Evolutionary conservation across 352 stramenopile genomes (phyloP).

Genomic region (Elongisporangium undulatum): DNA sequence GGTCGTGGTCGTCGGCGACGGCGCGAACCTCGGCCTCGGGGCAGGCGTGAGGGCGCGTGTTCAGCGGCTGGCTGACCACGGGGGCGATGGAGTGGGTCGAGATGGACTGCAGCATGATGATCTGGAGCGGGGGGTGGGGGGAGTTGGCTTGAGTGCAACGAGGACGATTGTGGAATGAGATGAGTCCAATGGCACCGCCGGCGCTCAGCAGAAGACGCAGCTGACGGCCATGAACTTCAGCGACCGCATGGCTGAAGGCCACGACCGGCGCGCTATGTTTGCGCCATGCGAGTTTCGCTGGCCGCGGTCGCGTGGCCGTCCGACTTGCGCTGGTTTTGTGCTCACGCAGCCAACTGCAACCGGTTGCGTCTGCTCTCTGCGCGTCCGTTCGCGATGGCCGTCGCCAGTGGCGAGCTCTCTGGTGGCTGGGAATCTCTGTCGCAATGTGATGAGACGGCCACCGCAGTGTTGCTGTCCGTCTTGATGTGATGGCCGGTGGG

Average conservation of each 20-base stretch:
- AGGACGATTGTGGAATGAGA: not conserved
- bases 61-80: slow-evolving; percentile 13
- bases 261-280: not conserved
- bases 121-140: not conserved
- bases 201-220: not conserved
- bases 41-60: slow-evolving; percentile 13
- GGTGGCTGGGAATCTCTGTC: not conserved
- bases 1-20: slow-evolving; percentile 13
- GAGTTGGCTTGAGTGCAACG: not conserved
- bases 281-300: not conserved
- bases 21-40: slow-evolving; percentile 18
- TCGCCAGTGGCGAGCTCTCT: not conserved
- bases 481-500: not conserved
- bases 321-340: not conserved
- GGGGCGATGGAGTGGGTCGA: slow-evolving; percentile 21
- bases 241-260: not conserved
- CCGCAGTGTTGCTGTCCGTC: not conserved
- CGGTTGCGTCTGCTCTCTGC: not conserved
- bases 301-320: not conserved
- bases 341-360: not conserved
- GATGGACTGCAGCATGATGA: slow-evolving; percentile 25
- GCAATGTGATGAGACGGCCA: not conserved
- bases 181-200: not conserved
- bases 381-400: not conserved
- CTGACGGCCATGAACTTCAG: not conserved